phyloP scores from a whole-genome alignment of 805 yeast species.

The Kuraishia hungarica region DNA sequence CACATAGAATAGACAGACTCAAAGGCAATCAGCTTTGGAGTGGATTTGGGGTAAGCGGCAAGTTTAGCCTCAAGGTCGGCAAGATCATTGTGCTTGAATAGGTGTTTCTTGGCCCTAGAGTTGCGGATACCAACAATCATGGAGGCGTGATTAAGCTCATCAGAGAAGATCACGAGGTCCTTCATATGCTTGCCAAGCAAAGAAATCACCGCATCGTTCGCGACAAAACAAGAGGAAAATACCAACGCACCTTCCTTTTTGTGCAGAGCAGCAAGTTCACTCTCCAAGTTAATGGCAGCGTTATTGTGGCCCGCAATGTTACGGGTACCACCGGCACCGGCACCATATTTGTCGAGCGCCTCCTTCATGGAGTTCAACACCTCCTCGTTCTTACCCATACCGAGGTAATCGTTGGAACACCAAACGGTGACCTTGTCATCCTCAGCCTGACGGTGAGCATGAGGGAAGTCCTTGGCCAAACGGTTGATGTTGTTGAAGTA shows the following conservation, averaged over 20 bases:
- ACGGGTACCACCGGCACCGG: conserved; percentile 99
- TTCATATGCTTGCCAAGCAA: conserved; percentile 86
- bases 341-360: conserved; percentile 83
- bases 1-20: conserved; percentile 98
- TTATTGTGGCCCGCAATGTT: conserved; percentile 96
- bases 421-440: conserved; percentile 91
- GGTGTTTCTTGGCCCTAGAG: conserved; percentile 79
- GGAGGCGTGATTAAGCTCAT: conserved; percentile 92
- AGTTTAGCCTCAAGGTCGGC: conserved; percentile 73
- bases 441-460: conserved; percentile 73
- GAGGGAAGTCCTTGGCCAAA: conserved; percentile 87
- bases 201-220: conserved; percentile 91
- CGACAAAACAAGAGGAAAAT: conserved; percentile 92
- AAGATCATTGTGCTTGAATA: conserved; percentile 88
- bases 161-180: conserved; percentile 86
- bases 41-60: conserved; percentile 71
- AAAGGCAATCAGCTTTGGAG: conserved; percentile 93
- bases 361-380: conserved; percentile 71
- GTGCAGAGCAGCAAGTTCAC: conserved; percentile 83
- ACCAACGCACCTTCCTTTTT: conserved; percentile 93
- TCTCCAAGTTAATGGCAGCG: conserved; percentile 82
- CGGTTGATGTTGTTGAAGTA: conserved; percentile 96
- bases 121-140: conserved; percentile 95
- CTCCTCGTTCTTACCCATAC: conserved; percentile 78
- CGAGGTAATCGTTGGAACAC: conserved; percentile 97